Evolutionary conservation across 2,329 filamentous ascomycete species (phyloP).

Genomic region (Nigrospora oryzae): DNA sequence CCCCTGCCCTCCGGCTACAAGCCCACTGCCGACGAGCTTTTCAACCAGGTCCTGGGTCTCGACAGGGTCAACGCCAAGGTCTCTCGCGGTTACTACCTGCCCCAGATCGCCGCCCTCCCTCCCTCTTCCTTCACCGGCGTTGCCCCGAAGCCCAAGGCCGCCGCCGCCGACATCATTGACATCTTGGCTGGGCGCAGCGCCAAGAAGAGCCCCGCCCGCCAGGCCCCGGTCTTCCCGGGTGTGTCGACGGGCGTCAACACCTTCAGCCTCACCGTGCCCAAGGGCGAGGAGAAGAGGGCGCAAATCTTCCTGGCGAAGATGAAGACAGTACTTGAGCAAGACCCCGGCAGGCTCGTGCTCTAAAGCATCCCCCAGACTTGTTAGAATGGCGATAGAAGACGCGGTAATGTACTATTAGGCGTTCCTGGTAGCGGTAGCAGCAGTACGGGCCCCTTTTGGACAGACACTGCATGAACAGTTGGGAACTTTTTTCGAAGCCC

Average conservation of each 20-base stretch:
- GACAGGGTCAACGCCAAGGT: slow-evolving; percentile 39
- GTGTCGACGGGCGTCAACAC: slow-evolving; percentile 57
- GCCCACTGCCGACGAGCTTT: slow-evolving; percentile 73
- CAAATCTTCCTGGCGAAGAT: slow-evolving; percentile 76
- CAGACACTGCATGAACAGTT: slow-evolving; percentile 1
- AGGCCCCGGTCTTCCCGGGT: slow-evolving; percentile 27
- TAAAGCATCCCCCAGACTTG: slow-evolving; percentile 14
- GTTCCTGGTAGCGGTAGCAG: slow-evolving; percentile 2
- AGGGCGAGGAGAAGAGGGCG: slow-evolving; percentile 74
- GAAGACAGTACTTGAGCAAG: slow-evolving; percentile 73
- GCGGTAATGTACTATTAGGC: slow-evolving; percentile 1
- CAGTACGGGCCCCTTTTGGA: neutral
- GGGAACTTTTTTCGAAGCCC: neutral
- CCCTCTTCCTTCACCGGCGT: slow-evolving; percentile 28
- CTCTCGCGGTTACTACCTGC: slow-evolving; percentile 57
- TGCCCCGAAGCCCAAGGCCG: slow-evolving; percentile 25
- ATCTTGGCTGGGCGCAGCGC: slow-evolving; percentile 48
- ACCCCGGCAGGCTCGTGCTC: slow-evolving; percentile 67
- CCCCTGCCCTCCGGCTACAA: slow-evolving; percentile 57
- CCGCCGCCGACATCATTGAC: slow-evolving; percentile 72
- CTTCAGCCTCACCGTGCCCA: slow-evolving; percentile 73
- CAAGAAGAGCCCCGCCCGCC: slow-evolving; percentile 15
- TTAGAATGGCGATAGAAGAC: neutral
- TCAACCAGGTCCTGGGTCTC: slow-evolving; percentile 78
- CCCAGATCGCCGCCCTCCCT: slow-evolving; percentile 58